phyloP scores from a whole-genome alignment of 768 basidiomycete genomes.

The Asterophora lycoperdoides region DNA sequence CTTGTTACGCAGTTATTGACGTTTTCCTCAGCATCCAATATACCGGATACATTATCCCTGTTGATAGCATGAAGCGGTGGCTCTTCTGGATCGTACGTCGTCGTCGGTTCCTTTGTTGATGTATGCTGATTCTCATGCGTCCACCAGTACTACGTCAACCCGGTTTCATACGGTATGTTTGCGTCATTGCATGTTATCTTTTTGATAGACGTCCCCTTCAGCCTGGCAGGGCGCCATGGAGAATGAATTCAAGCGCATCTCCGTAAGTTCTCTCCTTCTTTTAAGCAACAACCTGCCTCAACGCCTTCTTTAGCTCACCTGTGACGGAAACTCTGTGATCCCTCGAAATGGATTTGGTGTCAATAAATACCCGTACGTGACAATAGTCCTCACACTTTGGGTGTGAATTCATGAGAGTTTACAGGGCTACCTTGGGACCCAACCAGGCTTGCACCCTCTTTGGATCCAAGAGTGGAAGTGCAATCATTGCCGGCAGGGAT shows the following conservation, averaged over 20 bases:
- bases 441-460: constrained; percentile 79
- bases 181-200: neutral
- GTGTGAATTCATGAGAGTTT: constrained; percentile 12
- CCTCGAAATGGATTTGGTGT: constrained; percentile 59
- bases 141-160: constrained; percentile 72
- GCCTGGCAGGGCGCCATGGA: constrained; percentile 77
- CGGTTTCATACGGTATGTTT: constrained; percentile 59
- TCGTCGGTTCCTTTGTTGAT: neutral
- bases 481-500: constrained; percentile 47
- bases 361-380: constrained; percentile 57
- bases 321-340: constrained; percentile 61
- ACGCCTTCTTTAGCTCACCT: constrained; percentile 41
- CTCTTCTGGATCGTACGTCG: constrained; percentile 75
- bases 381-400: neutral
- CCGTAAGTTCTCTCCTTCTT: constrained; percentile 39
- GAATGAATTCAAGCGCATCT: constrained; percentile 77
- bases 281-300: constrained; percentile 2
- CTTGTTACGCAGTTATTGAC: neutral
- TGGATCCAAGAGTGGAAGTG: constrained; percentile 57
- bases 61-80: constrained; percentile 72
- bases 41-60: constrained; percentile 66
- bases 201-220: constrained; percentile 18
- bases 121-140: constrained; percentile 8
- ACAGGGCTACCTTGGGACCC: constrained; percentile 46
- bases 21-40: constrained; percentile 46